These are phyloP conservation scores for Crassisporium funariophilum DNA, from an alignment of 768 basidiomycete genomes.

Conservation along the genomic window DNA sequence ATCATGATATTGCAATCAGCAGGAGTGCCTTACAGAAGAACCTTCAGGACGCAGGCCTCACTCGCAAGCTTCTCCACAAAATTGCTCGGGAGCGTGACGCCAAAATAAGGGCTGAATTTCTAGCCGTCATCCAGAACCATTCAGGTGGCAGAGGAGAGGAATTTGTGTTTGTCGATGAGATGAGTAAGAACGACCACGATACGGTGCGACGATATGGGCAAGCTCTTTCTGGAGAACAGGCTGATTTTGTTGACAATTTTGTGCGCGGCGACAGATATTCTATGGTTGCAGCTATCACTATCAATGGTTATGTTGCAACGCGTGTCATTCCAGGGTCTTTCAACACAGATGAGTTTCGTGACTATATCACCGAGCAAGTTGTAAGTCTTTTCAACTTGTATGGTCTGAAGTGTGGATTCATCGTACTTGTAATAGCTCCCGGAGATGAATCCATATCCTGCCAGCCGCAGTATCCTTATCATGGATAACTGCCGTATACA, in stretches of 20 bases:
- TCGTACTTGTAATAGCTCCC: conserved; percentile 15
- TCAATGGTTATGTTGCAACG: conserved; percentile 30
- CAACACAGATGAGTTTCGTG: conserved; percentile 24
- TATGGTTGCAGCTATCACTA: conserved; percentile 30
- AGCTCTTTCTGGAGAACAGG: conserved; percentile 19
- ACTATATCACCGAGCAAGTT: conserved; percentile 32
- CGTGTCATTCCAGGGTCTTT: conserved; percentile 27
- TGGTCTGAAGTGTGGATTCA: background rate
- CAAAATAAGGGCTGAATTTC: conserved; percentile 12
- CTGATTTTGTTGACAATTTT: conserved; percentile 24
- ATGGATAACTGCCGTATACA: conserved; percentile 31
- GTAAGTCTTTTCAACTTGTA: conserved; percentile 15
- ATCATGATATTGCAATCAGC: conserved; percentile 25
- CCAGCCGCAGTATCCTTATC: conserved; percentile 17
- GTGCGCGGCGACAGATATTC: conserved; percentile 26
- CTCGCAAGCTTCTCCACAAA: conserved; percentile 63
- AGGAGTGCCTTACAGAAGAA: conserved; percentile 49
- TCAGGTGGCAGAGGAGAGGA: conserved; percentile 16
- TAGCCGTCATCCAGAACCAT: conserved; percentile 3
- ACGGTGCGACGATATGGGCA: conserved; percentile 25
- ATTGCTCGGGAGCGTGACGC: conserved; percentile 26
- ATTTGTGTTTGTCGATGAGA: conserved; percentile 30
- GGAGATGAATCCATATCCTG: conserved; percentile 30
- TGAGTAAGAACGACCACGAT: conserved; percentile 29
- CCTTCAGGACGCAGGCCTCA: conserved; percentile 67